phyloP scores from a whole-genome alignment of 2,329 filamentous ascomycete genomes.

The Diaporthe sp. region DNA sequence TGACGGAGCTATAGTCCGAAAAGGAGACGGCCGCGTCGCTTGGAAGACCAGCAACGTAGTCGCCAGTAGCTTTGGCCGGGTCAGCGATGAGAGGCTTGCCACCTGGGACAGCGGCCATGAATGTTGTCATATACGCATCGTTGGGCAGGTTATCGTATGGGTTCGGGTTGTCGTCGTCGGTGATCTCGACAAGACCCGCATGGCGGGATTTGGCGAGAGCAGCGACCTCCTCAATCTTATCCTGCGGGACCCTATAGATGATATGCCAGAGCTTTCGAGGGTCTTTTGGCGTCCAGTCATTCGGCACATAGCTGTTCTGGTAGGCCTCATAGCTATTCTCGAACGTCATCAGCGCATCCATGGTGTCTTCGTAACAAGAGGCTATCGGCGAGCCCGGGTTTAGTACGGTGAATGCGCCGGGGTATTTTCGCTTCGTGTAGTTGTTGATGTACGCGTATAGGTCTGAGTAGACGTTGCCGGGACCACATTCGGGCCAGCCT shows the following conservation, averaged over 20 bases:
- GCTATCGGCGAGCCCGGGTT: neutral
- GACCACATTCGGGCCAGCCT: neutral
- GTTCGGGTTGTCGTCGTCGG: neutral
- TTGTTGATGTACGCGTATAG: neutral
- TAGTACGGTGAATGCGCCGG: neutral
- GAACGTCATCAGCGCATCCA: neutral
- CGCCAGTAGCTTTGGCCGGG: neutral
- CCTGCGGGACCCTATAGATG: neutral
- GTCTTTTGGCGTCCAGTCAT: neutral
- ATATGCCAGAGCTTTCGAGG: neutral
- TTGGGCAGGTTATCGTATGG: neutral
- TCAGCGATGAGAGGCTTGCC: neutral
- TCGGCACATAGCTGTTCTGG: neutral
- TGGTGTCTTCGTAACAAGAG: neutral
- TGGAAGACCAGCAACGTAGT: neutral
- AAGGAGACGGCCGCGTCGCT: neutral
- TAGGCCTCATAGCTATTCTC: neutral
- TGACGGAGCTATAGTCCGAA: too few relatives aligned
- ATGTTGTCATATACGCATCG: neutral
- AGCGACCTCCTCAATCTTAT: neutral
- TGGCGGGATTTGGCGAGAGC: neutral
- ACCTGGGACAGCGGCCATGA: neutral
- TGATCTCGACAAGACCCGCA: neutral
- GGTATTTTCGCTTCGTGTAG: neutral
- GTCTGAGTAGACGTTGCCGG: constrained; percentile 7